Base-by-base conservation (phyloP, 495 filamentous ascomycete genomes). In the Cetradonia linearis region DNA sequence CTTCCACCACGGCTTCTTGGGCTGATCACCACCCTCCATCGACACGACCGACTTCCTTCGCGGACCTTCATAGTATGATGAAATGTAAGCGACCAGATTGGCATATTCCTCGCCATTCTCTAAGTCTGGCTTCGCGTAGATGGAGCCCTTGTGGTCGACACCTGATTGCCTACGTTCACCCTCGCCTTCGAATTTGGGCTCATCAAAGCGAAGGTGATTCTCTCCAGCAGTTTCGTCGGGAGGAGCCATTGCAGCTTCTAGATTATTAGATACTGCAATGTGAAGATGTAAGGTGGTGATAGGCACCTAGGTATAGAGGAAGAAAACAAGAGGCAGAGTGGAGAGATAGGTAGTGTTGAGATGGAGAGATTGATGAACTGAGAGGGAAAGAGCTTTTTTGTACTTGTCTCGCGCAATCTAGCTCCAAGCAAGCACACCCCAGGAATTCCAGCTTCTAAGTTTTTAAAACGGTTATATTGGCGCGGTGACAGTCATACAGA, bases 71-170 rank as follows among this genome's bases (percentile, higher is more conserved):
- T 76, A 80, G 64, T 83, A 83, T 62, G 81, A 83, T 58, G 83
- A 84, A 68, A 86, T 84, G 71, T 83, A 86, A 50, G 81, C 77
- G 70, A 84, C 78, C 58, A 86, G 70, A 40, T 77, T 77, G 46
- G 73, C 72, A 67, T 81, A 81, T 63, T 81, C 78, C 60, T 80
- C 77, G 63, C 65, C 65, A 54, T 64, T 62, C 38, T 67, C 65
- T 40, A 67, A 60, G 42, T 67, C 65, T 37, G 63, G 63, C 55
- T 65, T 65, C 13, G 63, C 63, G 60, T 65, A 65, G 28, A 65
- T 65, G 46, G 63, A 65, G 27, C 52, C 38, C 27, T 65, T 62
- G 13, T 62, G 56, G 57, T 62, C 55, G 8, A 48, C 59, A 53
- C 50, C 55, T 13, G 55, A 62, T 56, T 60, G 59, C 48, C 57